phyloP scores from a whole-genome alignment of 345 rosid species.

The Kandelia obovata region DNA sequence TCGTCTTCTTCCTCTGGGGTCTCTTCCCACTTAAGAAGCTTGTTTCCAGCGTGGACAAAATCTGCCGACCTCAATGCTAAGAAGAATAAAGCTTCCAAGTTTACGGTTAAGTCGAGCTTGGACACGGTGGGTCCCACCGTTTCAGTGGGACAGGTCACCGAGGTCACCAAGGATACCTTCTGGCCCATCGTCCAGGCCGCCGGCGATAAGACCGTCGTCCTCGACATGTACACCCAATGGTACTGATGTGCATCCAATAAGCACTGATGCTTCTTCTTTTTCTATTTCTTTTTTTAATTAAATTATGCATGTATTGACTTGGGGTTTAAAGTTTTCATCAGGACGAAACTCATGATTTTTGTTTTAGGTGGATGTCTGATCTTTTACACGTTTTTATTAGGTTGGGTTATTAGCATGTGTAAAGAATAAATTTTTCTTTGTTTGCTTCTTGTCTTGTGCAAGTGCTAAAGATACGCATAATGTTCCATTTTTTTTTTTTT shows the following conservation, averaged over 20 bases:
- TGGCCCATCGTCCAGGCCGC: slow-evolving; percentile 92
- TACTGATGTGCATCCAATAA: slow-evolving; percentile 4
- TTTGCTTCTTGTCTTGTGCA: no score
- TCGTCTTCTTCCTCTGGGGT: not conserved
- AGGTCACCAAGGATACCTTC: slow-evolving; percentile 77
- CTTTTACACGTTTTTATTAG: no score
- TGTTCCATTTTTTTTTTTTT: no score
- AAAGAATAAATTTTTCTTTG: no score
- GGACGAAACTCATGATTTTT: not conserved
- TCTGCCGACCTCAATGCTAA: not conserved
- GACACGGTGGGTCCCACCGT: slow-evolving; percentile 50
- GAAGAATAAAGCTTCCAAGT: not conserved
- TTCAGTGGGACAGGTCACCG: slow-evolving; percentile 74
- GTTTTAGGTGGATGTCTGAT: not conserved
- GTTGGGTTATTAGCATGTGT: no score
- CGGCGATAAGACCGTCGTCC: slow-evolving; percentile 74
- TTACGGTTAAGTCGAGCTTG: slow-evolving; percentile 54
- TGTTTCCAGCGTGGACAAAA: not conserved
- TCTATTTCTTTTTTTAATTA: no score
- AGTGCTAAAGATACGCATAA: no score
- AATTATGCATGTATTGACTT: not conserved
- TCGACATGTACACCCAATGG: slow-evolving; percentile 98
- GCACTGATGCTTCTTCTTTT: no score
- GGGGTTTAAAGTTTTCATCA: not conserved
- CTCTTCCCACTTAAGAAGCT: slow-evolving; percentile 6